Evolutionary conservation across 352 stramenopile species (phyloP), one percentile per base, ranked within the genome.

Genomic region (Globisporangium echinulatum): DNA sequence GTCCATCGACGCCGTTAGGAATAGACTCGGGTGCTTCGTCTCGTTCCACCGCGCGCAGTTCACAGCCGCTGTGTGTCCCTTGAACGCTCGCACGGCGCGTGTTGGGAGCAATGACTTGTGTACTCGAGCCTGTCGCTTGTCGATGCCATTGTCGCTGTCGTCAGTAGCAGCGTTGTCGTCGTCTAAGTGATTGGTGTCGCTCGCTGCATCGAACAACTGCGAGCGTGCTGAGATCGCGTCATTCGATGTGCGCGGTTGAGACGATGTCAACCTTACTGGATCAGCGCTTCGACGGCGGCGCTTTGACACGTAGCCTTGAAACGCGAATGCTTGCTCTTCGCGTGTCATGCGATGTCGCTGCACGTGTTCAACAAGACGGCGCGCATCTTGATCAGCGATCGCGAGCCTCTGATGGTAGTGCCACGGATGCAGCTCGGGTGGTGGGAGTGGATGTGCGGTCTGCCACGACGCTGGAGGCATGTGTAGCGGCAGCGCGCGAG

Each of bases 1-100:
- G 62, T 89, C 79, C 79, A 87, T 85, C 0, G 77, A 83, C n/a
- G 77, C 73, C 5, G 79, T 86, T 0, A 86, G 57, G 49, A 87
- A 79, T 14, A 85, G 62, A 13, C 63, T 14, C 3, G 67, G 36
- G 14, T 67, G 66, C 11, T 13, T 38, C 6, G 10, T 56, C 4
- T 65, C 64, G 60, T 76, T 79, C 79, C 79, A 89, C 13, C 79
- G 63, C 33, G 85, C 17, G 46, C 63, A 63, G 39, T 72, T 72
- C 11, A 87, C 54, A 0, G 61, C 62, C 10, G 52, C 53, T 13
- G 11, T 36, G 54, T 89, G 79, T 15, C 65, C 67, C 3, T 49
- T 38, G 54, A 83, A 66, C 13, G 33, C 33, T 39, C 40, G 44
- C 1, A 7, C 25, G 9, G 52, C 36, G 11, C 25, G 46, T 5